Evolutionary conservation across 768 basidiomycete genomes (phyloP), one percentile per base, ranked within the genome.

Genomic region (Aureoboletus auriporus): DNA sequence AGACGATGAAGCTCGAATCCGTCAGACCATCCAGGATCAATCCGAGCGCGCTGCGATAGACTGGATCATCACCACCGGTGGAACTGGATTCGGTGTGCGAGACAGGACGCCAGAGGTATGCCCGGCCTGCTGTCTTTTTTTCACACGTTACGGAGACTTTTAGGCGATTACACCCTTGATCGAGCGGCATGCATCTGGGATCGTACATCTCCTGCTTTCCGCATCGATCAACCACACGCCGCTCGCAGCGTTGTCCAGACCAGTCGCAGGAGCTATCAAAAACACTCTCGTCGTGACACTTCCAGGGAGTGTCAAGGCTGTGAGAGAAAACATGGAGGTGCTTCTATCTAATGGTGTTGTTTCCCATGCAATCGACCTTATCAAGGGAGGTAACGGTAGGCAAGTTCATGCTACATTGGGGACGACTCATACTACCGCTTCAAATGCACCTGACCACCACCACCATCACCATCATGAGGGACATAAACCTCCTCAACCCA

Each of bases 231-330:
- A 77, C 49, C 75, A 86, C 47, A 94, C 92, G 0, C 84, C 86
- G 2, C 70, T 91, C 29, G 92, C 89, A 4, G 86, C 89, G 0
- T 75, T 95, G 13, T 86, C 90, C 3, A 80, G 92, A 6, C 92
- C 91, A 1, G 74, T 93, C 13, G 89, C 88, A 4, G 92, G 92
- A 4, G 86, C 82, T 8, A 67, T 83, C 51, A 73, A 70, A 23
- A 74, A 74, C 44, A 84, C 82, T 0, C 74, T 95, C 17, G 70
- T 95, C 23, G 74, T 88, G 16, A 91, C 89, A 0, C 80, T 94
- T 9, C 93, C 92, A 0, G 92, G 92, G 3, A 90, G 88, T 57
- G 78, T 84, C 34, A 92, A 89, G 59, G 92, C 89, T 3, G 91
- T 92, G 35, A 82, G 74, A 52, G 92, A 95, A 59, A 89, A 83